Evolutionary conservation across 495 filamentous ascomycete genomes (phyloP), one percentile per base, ranked within the genome.

Genomic region (Aspergillus asperescens): DNA sequence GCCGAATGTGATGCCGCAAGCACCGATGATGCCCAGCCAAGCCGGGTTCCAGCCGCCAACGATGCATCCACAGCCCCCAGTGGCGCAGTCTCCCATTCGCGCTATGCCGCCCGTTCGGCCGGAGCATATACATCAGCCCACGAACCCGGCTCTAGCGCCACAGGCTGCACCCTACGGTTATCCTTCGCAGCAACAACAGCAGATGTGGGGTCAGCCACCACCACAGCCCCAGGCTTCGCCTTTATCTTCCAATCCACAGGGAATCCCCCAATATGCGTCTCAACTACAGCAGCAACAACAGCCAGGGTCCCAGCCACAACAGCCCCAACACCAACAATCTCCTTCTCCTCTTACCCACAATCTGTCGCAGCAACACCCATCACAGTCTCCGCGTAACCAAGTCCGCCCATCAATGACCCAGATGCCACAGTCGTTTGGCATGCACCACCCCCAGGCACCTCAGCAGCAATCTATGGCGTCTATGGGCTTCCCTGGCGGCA

Each of bases 381-480:
- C 74, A 2, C 79, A 72, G 54, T 77, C 76, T 31, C 72, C 71
- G n/a, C 77, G 77, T 60, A 73, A 66, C 41, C 72, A 73, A 54
- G 59, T 65, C 38, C 72, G 70, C 10, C 72, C 70, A 12, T 62
- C 66, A 31, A 63, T 64, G 23, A 61, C 74, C 0, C 73, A 72
- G 44, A 73, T 72, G 60, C 63, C 66, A 9, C 72, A 76, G 54
- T 65, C 65, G 9, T 76, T 65, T 50, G 72, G 74, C 45, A 71
- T 81, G 58, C 77, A 77, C 42, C 69, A 80, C 70, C 55, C 75
- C 63, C 67, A 77, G 57, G 55, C 80, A 66, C 73, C 81, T 34
- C 83, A 85, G 63, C 78, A 85, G 62, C 79, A 83, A 57, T 74
- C 78, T 44, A 69, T 72, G 70, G 46, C 74, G 68, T 52, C 70